Evolutionary conservation across 371 early-diverging fungal species (phyloP).

Genomic region (Phascolomyces articulosus): DNA sequence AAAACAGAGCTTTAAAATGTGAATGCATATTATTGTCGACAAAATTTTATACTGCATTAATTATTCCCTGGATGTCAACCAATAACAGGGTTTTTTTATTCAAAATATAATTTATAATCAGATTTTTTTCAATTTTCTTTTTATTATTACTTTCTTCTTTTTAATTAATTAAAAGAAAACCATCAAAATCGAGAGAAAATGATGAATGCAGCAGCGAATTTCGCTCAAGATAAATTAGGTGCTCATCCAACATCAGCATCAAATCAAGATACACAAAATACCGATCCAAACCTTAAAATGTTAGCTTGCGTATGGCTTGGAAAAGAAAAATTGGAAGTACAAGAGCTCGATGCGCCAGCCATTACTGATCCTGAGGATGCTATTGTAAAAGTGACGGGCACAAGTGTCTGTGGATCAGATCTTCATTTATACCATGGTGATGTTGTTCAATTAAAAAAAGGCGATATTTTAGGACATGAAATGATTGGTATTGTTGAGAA

Average conservation of each 20-base stretch:
- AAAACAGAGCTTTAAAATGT: no score
- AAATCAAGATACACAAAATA: conserved; percentile 41
- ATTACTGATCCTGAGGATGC: conserved; percentile 60
- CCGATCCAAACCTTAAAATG: conserved; percentile 29
- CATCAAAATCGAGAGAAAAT: conserved; percentile 3
- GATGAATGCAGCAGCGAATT: conserved; percentile 51
- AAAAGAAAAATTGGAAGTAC: conserved; percentile 48
- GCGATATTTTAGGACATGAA: conserved; percentile 65
- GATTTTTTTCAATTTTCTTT: neutral
- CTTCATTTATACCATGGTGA: conserved; percentile 61
- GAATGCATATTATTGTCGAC: no score
- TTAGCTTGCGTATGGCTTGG: conserved; percentile 53
- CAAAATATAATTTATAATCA: no score
- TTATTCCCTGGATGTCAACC: no score
- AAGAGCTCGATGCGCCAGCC: conserved; percentile 43
- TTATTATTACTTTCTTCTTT: neutral
- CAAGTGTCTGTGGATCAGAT: conserved; percentile 68
- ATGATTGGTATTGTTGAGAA: conserved; percentile 56
- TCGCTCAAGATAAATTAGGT: conserved; percentile 41
- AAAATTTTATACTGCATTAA: no score
- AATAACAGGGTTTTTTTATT: no score
- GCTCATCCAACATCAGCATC: conserved; percentile 38
- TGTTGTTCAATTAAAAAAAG: conserved; percentile 52
- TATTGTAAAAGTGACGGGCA: conserved; percentile 54
- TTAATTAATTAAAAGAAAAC: neutral